phyloP scores from a whole-genome alignment of 345 rosid genomes.

The Eucalyptus paniculata region DNA sequence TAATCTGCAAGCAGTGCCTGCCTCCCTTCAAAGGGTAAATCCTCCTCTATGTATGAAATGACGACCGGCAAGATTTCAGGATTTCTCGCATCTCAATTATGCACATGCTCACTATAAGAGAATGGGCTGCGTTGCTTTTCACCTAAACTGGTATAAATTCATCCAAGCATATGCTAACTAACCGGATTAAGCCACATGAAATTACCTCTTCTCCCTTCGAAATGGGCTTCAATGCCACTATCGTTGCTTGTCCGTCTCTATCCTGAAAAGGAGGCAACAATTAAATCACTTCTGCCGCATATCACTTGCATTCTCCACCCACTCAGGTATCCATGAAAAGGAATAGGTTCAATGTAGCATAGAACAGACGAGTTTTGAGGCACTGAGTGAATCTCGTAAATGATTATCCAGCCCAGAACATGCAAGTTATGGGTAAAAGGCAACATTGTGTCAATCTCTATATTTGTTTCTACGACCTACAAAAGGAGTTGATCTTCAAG shows the following conservation, averaged over 20 bases:
- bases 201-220: slow-evolving; percentile 71
- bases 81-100: background rate
- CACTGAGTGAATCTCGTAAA: background rate
- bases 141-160: background rate
- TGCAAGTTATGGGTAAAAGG: background rate
- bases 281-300: background rate
- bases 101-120: background rate
- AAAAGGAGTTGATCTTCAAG: background rate
- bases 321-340: background rate
- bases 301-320: background rate
- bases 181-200: background rate
- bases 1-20: slow-evolving; percentile 63
- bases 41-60: slow-evolving; percentile 78
- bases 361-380: too few species aligned
- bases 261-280: slow-evolving; percentile 24
- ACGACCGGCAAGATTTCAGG: slow-evolving; percentile 30
- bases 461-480: background rate
- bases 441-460: background rate
- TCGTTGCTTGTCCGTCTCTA: slow-evolving; percentile 79
- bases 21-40: slow-evolving; percentile 56
- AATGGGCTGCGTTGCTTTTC: background rate
- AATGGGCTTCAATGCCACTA: slow-evolving; percentile 46
- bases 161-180: background rate
- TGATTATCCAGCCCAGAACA: background rate
- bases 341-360: background rate